A percentile compares a stretch with the other conserved stretches of the same genome.
Conservation (phyloP, 371 early-diverging fungal species). For the Batrachochytrium dendrobatidis region DNA sequence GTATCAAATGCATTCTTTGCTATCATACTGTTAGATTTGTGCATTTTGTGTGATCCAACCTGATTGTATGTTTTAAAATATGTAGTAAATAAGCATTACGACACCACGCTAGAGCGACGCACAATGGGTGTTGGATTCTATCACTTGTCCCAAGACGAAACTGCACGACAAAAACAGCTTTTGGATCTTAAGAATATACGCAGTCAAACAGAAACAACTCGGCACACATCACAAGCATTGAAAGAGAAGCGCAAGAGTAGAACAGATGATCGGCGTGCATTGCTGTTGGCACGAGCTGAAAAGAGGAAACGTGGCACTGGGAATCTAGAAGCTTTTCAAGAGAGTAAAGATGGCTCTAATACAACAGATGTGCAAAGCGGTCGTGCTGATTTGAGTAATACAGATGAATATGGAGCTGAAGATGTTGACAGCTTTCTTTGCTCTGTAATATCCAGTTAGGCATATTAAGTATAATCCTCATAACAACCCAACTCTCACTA, state of each 20-base stretch:
- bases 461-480: too few species aligned
- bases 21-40: slow-evolving; percentile 4
- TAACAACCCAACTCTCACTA: too few species aligned
- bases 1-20: slow-evolving; percentile 3
- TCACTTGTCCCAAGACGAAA: slow-evolving; percentile 58
- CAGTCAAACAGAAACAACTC: slow-evolving; percentile 39
- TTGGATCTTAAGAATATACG: slow-evolving; percentile 50
- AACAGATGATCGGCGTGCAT: slow-evolving; percentile 40
- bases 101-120: slow-evolving; percentile 51
- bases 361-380: too few species aligned
- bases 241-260: slow-evolving; percentile 17
- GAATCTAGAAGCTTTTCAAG: not conserved
- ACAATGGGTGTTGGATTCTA: slow-evolving; percentile 69
- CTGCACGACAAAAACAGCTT: slow-evolving; percentile 56
- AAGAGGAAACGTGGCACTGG: not conserved
- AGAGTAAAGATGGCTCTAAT: too few species aligned
- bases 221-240: slow-evolving; percentile 27
- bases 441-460: too few species aligned
- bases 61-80: not conserved
- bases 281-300: slow-evolving; percentile 18
- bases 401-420: not conserved
- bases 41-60: not conserved
- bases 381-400: too few species aligned
- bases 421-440: not conserved
- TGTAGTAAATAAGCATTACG: slow-evolving; percentile 36